Base-by-base conservation (phyloP, 2,329 filamentous ascomycete genomes). In the Coniella lustricola region DNA sequence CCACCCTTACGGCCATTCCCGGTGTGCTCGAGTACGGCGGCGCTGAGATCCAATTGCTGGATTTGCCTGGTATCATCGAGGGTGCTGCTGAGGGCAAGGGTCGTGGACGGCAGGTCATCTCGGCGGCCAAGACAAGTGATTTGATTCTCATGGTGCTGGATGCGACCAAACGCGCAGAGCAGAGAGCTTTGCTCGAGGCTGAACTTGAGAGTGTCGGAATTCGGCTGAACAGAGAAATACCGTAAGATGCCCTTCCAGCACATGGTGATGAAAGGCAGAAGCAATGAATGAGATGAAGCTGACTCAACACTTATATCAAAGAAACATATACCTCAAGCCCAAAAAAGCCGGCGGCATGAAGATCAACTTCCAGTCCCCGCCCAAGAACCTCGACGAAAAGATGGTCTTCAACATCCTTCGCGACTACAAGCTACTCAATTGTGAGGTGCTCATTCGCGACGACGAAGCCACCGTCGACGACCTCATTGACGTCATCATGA, bases 401-500 rank as follows among this genome's bases (percentile, higher is more conserved):
- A 95, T 98, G 87, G 76, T 98, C 51, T 95, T 85, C 75, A 96
- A 95, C 72, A 96, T 98, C 62, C 76, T 98, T 44, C 85, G 89
- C 57, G 93, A 98, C 75, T 98, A 98, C 81, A 96, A 96, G 73
- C 90, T 98, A 59, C 80, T 98, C 52, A 98, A 98, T 73, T 93
- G 87, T 69, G 93, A 98, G 67, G 90, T 98, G 1, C 79, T 98
- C 18, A 82, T 98, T 14, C 86, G 93, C 59, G 93, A 98, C 64
- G 93, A 98, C 62, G 83, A 94, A 64, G 89, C 86, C 35, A 97
- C 93, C 1, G 90, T 98, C 32, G 93, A 98, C 70, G 91, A 98
- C 68, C 87, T 98, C 67, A 98, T 98, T 71, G 93, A 98, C 67
- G 90, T 96, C 53, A 96, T 98, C 69, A 97, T 97, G 91, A 95